Evolutionary conservation across 495 filamentous ascomycete species (phyloP), one percentile per base, ranked within the genome.

Genomic region (Hapsidospora chrysogenum): DNA sequence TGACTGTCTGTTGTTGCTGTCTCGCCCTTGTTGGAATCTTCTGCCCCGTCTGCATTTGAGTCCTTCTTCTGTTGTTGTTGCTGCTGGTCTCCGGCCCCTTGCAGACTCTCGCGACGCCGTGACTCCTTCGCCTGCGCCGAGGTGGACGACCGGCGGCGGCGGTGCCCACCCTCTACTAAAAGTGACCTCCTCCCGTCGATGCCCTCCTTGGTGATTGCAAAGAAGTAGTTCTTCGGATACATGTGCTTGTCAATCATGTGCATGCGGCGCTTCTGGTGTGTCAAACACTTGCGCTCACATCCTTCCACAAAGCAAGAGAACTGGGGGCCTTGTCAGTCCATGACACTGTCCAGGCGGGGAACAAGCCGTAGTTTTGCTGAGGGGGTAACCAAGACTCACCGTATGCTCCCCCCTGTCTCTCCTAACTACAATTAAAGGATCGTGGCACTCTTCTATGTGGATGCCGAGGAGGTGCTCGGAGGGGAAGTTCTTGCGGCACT

Each of bases 171-270:
- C 37, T 70, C 63, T 26, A 50, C 60, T 4, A 97, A 56, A 56
- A 97, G 66, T 4, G 85, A 89, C 16, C 60, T 76, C 31, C 80
- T 68, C 29, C 76, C 76, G 46, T 95, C 89, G 31, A 95, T 80
- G 19, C 89, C 89, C 39, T 85, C 72, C 43, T 86, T 80, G 0
- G 92, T 76, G 20, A 95, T 70, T 16, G 70, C 73, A 51, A 94
- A 96, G 49, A 95, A 87, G 50, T 86, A 97, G 39, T 81, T 79
- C 57, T 72, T 76, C 4, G 87, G 89, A 53, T 89, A 97, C 62
- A 80, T 72, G 47, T 97, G 89, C 56, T 94, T 95, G 53, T 93
- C 87, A 39, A 87, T 81, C 17, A 92, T 57, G 56, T 97, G 89
- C 50, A 81, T 71, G 33, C 78, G 64, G 31, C 89, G 71, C 53